phyloP scores from a whole-genome alignment of 1,284 basidiomycete species.

The Trametes sp. region DNA sequence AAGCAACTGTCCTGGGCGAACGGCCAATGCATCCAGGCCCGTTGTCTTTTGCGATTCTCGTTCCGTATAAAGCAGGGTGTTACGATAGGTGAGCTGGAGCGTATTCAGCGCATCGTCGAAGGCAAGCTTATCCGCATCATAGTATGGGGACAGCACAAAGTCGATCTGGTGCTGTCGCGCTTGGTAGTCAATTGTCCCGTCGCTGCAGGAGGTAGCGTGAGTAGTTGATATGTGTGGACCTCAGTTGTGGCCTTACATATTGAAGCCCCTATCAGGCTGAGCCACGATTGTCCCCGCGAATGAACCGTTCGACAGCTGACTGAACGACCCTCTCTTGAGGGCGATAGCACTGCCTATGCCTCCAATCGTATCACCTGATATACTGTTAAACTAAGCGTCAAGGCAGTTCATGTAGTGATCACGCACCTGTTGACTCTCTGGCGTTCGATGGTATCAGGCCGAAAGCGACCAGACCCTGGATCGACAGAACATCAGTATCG shows the following conservation, averaged over 20 bases:
- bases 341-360: constrained; percentile 49
- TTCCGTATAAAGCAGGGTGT: constrained; percentile 66
- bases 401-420: background rate
- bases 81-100: constrained; percentile 58
- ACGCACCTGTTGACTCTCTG: constrained; percentile 45
- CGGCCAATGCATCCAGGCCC: constrained; percentile 64
- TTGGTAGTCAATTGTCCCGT: constrained; percentile 65
- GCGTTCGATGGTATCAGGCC: constrained; percentile 48
- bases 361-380: constrained; percentile 45
- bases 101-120: constrained; percentile 63
- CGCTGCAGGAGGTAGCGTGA: constrained; percentile 40
- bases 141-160: constrained; percentile 67
- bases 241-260: constrained; percentile 39
- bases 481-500: constrained; percentile 4
- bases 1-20: constrained; percentile 50
- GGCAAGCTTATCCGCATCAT: constrained; percentile 51
- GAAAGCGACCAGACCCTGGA: constrained; percentile 47
- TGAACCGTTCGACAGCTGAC: constrained; percentile 36
- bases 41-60: constrained; percentile 58
- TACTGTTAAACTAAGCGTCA: background rate
- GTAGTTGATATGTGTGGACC: background rate
- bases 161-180: constrained; percentile 63
- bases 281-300: constrained; percentile 53
- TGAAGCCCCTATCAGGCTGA: constrained; percentile 59
- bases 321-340: constrained; percentile 42